Evolutionary conservation across 208 protist species (phyloP).

Genomic region (Tritrichomonas foetus): DNA sequence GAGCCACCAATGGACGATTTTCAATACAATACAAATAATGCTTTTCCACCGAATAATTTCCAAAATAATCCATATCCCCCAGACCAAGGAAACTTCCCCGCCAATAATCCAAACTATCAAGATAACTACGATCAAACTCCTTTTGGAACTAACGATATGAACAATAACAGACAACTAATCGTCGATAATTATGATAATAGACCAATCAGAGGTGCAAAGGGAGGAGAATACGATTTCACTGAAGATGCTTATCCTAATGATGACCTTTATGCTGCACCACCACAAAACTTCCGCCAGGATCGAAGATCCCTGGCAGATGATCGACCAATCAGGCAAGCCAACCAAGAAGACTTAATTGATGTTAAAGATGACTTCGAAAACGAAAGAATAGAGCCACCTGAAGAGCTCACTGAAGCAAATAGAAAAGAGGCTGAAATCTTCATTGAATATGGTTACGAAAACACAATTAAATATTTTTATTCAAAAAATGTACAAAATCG

Average conservation of each 20-base stretch:
- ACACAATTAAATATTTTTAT: neutral
- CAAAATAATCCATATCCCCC: neutral
- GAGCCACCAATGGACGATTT: too few species aligned
- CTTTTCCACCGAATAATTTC: neutral
- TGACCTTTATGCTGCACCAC: neutral
- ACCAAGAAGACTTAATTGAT: neutral
- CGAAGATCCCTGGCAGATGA: neutral
- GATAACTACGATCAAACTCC: too few species aligned
- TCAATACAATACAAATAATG: neutral
- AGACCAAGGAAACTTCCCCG: neutral
- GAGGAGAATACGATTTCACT: too few species aligned
- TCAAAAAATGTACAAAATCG: neutral
- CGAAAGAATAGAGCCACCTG: neutral
- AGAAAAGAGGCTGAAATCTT: neutral
- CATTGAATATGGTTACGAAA: neutral
- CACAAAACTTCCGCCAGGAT: neutral
- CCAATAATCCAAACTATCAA: neutral
- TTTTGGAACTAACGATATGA: too few species aligned
- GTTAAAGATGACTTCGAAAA: neutral
- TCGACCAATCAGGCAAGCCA: neutral
- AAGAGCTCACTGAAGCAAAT: neutral
- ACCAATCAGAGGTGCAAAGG: too few species aligned
- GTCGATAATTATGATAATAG: too few species aligned
- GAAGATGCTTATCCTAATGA: neutral
- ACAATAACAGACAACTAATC: too few species aligned